Evolutionary conservation across 495 filamentous ascomycete genomes (phyloP).

Genomic region (Evernia prunastri): DNA sequence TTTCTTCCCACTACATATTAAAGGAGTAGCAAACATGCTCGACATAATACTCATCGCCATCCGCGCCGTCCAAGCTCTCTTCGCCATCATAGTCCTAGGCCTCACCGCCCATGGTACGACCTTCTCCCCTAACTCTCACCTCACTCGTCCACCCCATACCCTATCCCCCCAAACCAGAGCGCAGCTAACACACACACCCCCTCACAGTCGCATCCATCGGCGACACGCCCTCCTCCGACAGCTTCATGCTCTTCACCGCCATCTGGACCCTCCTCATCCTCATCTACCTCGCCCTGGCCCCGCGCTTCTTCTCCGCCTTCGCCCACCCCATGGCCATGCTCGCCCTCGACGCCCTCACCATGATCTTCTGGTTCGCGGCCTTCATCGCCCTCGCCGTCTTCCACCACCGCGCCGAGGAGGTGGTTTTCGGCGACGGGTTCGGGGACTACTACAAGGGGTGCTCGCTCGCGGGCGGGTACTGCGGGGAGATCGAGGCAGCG

Average conservation of each 20-base stretch:
- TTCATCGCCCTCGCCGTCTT: constrained; percentile 67
- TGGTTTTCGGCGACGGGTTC: constrained; percentile 28
- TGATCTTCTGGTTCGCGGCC: constrained; percentile 84
- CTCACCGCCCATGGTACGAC: constrained; percentile 62
- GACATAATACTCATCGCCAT: constrained; percentile 46
- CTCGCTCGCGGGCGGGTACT: constrained; percentile 31
- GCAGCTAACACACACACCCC: neutral
- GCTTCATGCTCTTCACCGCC: constrained; percentile 70
- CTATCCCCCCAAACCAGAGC: neutral
- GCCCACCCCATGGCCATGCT: constrained; percentile 53
- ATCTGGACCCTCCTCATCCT: constrained; percentile 69
- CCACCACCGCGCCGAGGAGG: constrained; percentile 38
- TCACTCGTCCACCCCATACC: neutral
- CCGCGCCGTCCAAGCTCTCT: constrained; percentile 57
- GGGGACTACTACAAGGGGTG: neutral
- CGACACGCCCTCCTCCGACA: constrained; percentile 44
- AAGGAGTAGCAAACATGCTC: constrained; percentile 37
- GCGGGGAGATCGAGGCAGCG: constrained; percentile 46
- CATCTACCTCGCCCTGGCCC: constrained; percentile 57
- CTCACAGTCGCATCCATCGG: constrained; percentile 31
- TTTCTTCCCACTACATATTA: too few species aligned
- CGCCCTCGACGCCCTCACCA: constrained; percentile 61
- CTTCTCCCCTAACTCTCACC: neutral
- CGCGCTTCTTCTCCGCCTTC: constrained; percentile 51
- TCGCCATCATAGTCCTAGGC: constrained; percentile 67